Conservation (phyloP, 345 rosid species). For the Citrus maxima region DNA sequence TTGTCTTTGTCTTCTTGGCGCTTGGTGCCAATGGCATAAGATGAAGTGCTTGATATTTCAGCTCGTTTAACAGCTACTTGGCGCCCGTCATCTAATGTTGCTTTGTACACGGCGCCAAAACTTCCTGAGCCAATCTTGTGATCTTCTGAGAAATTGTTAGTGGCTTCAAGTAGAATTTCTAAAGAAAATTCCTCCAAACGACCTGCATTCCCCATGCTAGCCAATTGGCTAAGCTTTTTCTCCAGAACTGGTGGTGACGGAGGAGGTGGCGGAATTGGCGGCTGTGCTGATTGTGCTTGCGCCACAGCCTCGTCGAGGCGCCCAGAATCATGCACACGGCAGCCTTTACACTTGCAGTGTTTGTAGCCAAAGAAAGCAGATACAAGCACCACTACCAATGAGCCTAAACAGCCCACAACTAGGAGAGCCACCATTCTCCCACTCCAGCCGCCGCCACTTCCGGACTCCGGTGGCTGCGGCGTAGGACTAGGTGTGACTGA, state of each 20-base stretch:
- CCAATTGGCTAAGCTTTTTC: conserved; percentile 57
- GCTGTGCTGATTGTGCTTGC: conserved; percentile 1
- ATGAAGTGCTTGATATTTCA: conserved; percentile 27
- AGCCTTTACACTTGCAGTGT: conserved; percentile 41
- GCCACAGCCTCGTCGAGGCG: conserved; percentile 40
- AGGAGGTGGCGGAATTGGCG: background rate
- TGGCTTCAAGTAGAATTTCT: conserved; percentile 39
- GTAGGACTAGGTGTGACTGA: background rate
- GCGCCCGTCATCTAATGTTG: conserved; percentile 51
- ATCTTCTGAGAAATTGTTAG: conserved; percentile 55
- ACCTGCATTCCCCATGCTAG: conserved; percentile 57
- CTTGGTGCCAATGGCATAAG: conserved; percentile 18
- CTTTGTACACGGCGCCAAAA: conserved; percentile 71
- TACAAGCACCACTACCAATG: conserved; percentile 32
- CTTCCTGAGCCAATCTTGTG: conserved; percentile 69
- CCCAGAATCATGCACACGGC: conserved; percentile 73
- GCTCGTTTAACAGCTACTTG: conserved; percentile 82
- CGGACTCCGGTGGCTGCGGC: background rate
- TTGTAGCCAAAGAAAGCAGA: conserved; percentile 37
- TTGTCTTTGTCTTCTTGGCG: conserved; percentile 57
- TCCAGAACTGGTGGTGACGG: conserved; percentile 30
- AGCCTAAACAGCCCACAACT: conserved; percentile 65
- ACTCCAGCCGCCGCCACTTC: conserved; percentile 30
- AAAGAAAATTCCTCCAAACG: conserved; percentile 61
- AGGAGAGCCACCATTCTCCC: conserved; percentile 44